A percentile compares a stretch with the other conserved stretches of the same genome.
Evolutionary conservation across 2,329 filamentous ascomycete species (phyloP).

Genomic region (Cordyceps tenuipes): DNA sequence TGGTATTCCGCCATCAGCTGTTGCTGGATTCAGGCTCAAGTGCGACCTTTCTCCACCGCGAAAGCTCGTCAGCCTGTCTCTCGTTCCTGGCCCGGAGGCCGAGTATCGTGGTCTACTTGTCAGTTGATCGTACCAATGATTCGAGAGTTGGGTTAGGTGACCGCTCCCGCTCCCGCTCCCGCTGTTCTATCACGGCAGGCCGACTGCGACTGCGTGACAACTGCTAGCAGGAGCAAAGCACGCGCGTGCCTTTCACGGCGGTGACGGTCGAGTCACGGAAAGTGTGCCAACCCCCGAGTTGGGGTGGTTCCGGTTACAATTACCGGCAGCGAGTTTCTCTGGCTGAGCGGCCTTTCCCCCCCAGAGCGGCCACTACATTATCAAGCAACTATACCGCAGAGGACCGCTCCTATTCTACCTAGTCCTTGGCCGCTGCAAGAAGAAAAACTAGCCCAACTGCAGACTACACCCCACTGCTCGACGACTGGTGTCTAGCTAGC

Average conservation of each 20-base stretch:
- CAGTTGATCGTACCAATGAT: not conserved
- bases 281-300: not conserved
- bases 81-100: slow-evolving; percentile 5
- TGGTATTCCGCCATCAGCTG: not conserved
- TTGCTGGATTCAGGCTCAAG: not conserved
- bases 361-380: not conserved
- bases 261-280: not conserved
- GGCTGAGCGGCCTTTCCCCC: not conserved
- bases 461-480: not conserved
- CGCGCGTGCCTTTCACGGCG: not conserved
- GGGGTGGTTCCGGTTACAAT: not conserved
- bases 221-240: not conserved
- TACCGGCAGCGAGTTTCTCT: not conserved
- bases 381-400: not conserved
- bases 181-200: not conserved
- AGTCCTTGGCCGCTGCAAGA: not conserved
- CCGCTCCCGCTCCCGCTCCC: not conserved
- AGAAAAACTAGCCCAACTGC: not conserved
- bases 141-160: not conserved
- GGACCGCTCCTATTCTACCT: not conserved
- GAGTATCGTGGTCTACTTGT: slow-evolving; percentile 3
- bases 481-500: not conserved
- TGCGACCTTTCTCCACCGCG: not conserved
- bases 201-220: not conserved
- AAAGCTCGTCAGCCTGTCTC: slow-evolving; percentile 1